Base-by-base conservation (phyloP, 164 flowering plant species). In the Aristolochia fimbriata region DNA sequence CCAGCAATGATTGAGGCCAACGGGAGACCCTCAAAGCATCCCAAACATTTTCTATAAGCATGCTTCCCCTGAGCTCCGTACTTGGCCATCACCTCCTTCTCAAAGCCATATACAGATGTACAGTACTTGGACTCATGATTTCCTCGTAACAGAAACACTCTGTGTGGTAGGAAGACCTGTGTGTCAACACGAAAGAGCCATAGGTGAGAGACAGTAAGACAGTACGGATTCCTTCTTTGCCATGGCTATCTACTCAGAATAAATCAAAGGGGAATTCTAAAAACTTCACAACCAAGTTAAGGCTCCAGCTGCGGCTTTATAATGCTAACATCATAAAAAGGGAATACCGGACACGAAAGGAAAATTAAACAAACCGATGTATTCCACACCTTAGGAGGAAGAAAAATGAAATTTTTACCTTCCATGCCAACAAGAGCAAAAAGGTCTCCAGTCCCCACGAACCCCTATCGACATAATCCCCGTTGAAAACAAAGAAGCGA, bases 381-480 rank as follows among this genome's bases (percentile, higher is more conserved):
- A 37, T 37, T 37, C 43, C 43, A 10, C 43, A 37, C 43, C 43
- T 37, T 10, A 37, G 1, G 8, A 37, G 22, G 41, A 10, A 59
- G 7, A 56, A 24, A 57, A 46, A 24, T 49, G 10, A 57, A 24
- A 43, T 56, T 0, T 15, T 55, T 65, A 85, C 99, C 88, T 93
- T 93, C 97, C 96, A 93, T 21, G 95, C 91, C 65, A 93, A 65
- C 49, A 93, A 71, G 4, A 88, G 62, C 19, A 93, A 67, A 56
- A 88, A 93, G 3, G 90, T 84, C 65, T 93, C 99, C 12, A 93
- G 82, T 25, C 99, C 99, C 99, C 99, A 93, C 2, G 97, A 96
- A 0, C 99, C 99, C 48, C 99, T 66, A 61, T 93, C 99, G 0
- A 93, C 99, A 63, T 93, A 93, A 78, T 93, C 97, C 0, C 99